Base-by-base conservation (phyloP, 169 alveolate species). In the Cryptosporidium felis region DNA sequence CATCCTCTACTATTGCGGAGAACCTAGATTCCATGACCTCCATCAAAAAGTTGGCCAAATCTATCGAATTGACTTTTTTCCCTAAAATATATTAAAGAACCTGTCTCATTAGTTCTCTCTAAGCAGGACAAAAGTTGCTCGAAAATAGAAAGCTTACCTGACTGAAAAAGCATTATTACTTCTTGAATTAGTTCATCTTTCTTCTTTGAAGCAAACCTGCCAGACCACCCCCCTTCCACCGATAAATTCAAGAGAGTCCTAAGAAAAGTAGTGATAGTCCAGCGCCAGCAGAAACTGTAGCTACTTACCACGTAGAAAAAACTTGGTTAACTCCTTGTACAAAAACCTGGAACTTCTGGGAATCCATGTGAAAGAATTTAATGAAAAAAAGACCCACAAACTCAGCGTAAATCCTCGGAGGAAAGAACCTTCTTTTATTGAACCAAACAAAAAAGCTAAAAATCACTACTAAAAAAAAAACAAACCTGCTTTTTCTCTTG, bases 191-290 rank as follows among this genome's bases (percentile, higher is more conserved):
- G 45, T 36, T 74, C 85, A 5, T 56, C 74, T 6, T 40, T 32
- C 28, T 74, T 74, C 44, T 74, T 74, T 10, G 12, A 3, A 10
- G 74, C 63, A 53, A 74, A 74, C 30, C 85, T 74, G 5, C 85
- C 85, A 6, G 85, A 49, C 85, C 85, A 74, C 0, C 85, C 85
- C 18, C 45, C 61, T 36, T 74, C 85, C 34, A 74, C 85, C 1
- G 85, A 47, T 6, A 74, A 42, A 2, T 56, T 74, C 61, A 74
- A 56, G 14, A 56, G 23, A n/a, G 85, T 74, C 85, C 85, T 74
- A 44, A 44, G 51, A 44, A n/a, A 44, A 14, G n/a, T 44, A 0
- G n/a, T n/a, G 12, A 14, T 44, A 44, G 1, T 4, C 18, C 41
- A 63, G 30, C 5, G 34, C 34, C 1, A 0, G n/a, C 5, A 28